Evolutionary conservation across 345 rosid genomes (phyloP).

Genomic region (Pseudoturritis turrita): DNA sequence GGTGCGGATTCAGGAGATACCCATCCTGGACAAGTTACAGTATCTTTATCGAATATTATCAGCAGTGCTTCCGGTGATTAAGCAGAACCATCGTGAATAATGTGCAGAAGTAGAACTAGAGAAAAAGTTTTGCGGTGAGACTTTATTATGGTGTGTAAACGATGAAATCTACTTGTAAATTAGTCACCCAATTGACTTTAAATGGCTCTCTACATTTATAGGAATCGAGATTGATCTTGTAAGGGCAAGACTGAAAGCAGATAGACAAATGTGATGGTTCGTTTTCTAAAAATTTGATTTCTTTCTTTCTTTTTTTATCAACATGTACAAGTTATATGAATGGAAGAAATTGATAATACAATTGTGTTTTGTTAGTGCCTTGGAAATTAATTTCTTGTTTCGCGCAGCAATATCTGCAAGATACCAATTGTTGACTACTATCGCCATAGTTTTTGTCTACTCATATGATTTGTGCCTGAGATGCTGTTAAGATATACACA

Average conservation of each 20-base stretch:
- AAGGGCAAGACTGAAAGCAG: constrained; percentile 68
- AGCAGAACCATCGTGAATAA: constrained; percentile 64
- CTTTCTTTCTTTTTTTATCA: too few relatives aligned
- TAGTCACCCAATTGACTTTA: too few relatives aligned
- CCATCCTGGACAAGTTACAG: constrained; percentile 68
- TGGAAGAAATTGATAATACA: too few relatives aligned
- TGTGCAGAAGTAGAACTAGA: constrained; percentile 70
- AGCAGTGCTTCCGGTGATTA: constrained; percentile 68
- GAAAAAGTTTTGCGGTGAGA: constrained; percentile 57
- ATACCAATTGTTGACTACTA: constrained; percentile 78
- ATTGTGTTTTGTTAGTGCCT: neutral
- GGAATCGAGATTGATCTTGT: constrained; percentile 56
- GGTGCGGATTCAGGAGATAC: constrained; percentile 75
- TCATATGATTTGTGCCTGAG: constrained; percentile 65
- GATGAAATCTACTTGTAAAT: neutral
- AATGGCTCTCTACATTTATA: constrained; percentile 29
- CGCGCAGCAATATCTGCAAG: constrained; percentile 74
- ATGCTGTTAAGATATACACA: constrained; percentile 81
- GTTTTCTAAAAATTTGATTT: neutral
- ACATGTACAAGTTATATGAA: too few relatives aligned
- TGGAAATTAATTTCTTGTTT: neutral
- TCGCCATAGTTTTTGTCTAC: constrained; percentile 65
- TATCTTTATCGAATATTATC: constrained; percentile 59
- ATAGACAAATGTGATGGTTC: constrained; percentile 94
- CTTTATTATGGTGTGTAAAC: neutral